Evolutionary conservation across 2,329 filamentous ascomycete genomes (phyloP).

Genomic region (Leptographium wingfieldii): DNA sequence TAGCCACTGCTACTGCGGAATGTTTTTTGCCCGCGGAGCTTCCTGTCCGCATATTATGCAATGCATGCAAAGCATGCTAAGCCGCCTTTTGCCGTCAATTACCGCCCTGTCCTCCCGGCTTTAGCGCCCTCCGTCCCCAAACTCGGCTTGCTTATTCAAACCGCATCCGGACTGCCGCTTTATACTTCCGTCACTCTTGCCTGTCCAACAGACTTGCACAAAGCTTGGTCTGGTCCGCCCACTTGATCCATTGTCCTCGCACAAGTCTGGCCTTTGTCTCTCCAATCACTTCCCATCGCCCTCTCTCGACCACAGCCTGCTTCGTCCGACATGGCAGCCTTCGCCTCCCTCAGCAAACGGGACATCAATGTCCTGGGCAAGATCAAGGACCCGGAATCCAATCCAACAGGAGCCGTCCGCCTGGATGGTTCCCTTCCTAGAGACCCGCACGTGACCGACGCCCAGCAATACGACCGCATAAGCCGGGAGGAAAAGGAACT

Average conservation of each 20-base stretch:
- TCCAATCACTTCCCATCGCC: neutral
- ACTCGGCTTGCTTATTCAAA: neutral
- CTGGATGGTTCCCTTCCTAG: conserved; percentile 41
- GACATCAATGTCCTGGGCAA: conserved; percentile 53
- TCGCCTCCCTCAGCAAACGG: conserved; percentile 34
- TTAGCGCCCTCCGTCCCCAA: conserved; percentile 1
- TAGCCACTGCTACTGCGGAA: conserved; percentile 10
- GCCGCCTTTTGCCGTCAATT: conserved; percentile 20
- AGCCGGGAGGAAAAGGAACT: conserved; percentile 39
- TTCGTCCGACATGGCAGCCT: neutral
- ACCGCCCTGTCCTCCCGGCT: conserved; percentile 13
- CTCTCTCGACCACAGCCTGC: too few species aligned
- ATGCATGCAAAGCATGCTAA: conserved; percentile 7
- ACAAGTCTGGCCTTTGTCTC: too few species aligned
- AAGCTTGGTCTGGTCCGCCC: neutral
- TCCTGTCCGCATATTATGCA: conserved; percentile 5
- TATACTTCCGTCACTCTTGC: too few species aligned
- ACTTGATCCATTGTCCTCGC: too few species aligned
- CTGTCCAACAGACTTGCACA: neutral
- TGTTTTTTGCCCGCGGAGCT: neutral
- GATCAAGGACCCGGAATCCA: conserved; percentile 53
- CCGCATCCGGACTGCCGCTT: neutral
- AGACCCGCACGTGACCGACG: conserved; percentile 44
- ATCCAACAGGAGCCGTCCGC: conserved; percentile 40
- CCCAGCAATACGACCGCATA: conserved; percentile 36